Base-by-base conservation (phyloP, 129 eudicot species). In the Gnaphalium uliginosum region DNA sequence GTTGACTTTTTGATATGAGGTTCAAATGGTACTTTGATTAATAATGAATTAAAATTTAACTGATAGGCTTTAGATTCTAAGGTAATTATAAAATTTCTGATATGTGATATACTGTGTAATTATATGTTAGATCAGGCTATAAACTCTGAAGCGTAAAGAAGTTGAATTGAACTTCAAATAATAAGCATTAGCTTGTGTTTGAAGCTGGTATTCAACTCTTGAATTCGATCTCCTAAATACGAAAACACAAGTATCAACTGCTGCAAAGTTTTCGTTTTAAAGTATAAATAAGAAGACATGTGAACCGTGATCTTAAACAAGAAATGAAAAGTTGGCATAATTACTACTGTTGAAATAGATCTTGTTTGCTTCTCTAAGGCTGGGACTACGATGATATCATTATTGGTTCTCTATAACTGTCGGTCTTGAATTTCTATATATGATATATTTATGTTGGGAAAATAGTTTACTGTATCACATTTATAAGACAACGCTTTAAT, bases 31-130 rank as follows among this genome's bases (percentile, higher is more conserved):
- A 26, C 43, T 74, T 25, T 61, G 71, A 46, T 41, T 35, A 7
- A 43, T n/a, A 5, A 39, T 64, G 41, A 6, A 11, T n/a, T 29
- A 33, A 43, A 73, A 62, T 27, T 17, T 48, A 21, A 73, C 48
- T 27, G 73, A 62, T 50, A 51, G 66, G 32, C 32, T 27, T 32
- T 30, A 48, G 79, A 65, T 64, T 48, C 1, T 74, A 69, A 60
- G 60, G 19, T 61, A 60, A 8, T 24, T 22, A 25, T n/a, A 35
- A 3, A 43, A 43, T 43, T 43, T 43, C 51, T 43, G 18, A 43
- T 15, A 37, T 35, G 35, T 9, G 35, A 72, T 72, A 23, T 56
- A 57, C 13, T 72, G 56, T 72, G 37, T 72, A 25, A 8, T 56
- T 57, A 13, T 2, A 43, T 58, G 68, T 8, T 58, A 32, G 22